These are phyloP conservation scores for Buddleja alternifolia DNA, from an alignment of 257 asterid genomes.

Conservation along the genomic window DNA sequence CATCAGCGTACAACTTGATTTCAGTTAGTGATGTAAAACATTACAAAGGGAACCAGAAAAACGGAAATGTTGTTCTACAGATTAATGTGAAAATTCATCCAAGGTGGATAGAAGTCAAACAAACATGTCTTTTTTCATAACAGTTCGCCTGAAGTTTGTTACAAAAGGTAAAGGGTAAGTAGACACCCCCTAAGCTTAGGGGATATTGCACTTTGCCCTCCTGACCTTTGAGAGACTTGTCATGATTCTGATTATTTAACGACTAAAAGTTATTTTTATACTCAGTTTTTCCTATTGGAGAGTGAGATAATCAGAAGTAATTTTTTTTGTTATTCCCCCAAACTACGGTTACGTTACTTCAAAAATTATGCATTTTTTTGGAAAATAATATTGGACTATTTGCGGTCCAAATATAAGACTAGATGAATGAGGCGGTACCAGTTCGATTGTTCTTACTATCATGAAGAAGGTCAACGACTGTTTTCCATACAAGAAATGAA, in stretches of 20 bases:
- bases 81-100: conserved; percentile 4
- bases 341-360: too few species aligned
- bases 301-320: background rate
- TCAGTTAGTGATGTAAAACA: background rate
- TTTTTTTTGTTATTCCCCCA: too few species aligned
- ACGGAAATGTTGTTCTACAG: background rate
- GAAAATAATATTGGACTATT: too few species aligned
- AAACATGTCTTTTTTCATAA: background rate
- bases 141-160: background rate
- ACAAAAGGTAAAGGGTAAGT: background rate
- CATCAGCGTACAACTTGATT: background rate
- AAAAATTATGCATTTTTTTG: too few species aligned
- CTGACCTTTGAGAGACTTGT: too few species aligned
- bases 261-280: background rate
- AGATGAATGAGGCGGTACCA: too few species aligned
- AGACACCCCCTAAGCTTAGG: background rate
- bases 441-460: too few species aligned
- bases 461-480: background rate
- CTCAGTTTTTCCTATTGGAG: background rate
- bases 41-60: background rate
- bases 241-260: background rate
- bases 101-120: conserved; percentile 17
- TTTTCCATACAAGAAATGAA: background rate
- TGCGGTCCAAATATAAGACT: too few species aligned
- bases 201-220: background rate